A percentile compares a stretch with the other conserved stretches of the same genome.
Evolutionary conservation across 108 stramenopile genomes (phyloP).

Genomic region (Skeletonema menzelii): DNA sequence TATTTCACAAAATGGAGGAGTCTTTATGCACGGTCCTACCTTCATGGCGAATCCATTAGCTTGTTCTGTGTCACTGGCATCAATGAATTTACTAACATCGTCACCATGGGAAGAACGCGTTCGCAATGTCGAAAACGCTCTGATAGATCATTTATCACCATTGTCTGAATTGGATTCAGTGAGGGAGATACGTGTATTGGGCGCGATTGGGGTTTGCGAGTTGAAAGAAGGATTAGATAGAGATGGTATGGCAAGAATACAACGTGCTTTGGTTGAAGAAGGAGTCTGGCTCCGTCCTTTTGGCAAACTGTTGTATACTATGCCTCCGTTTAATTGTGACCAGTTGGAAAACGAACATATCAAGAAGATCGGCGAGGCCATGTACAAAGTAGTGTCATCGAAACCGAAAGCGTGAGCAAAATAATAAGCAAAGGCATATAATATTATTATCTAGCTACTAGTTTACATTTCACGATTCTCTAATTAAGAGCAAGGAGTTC

Average conservation of each 20-base stretch:
- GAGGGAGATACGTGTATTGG: constrained; percentile 76
- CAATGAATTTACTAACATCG: constrained; percentile 50
- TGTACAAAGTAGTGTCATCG: constrained; percentile 36
- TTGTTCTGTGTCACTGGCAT: constrained; percentile 74
- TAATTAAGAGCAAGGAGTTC: not conserved
- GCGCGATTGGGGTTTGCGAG: constrained; percentile 89
- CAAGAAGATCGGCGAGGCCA: constrained; percentile 52
- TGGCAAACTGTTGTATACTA: constrained; percentile 81
- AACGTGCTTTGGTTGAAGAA: constrained; percentile 56
- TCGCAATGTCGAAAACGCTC: constrained; percentile 47
- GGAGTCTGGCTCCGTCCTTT: constrained; percentile 88
- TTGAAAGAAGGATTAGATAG: constrained; percentile 65
- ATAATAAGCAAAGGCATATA: not conserved
- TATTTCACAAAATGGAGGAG: constrained; percentile 56
- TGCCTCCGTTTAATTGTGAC: constrained; percentile 79
- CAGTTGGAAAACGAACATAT: constrained; percentile 45
- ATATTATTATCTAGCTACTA: not conserved
- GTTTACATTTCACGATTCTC: not conserved
- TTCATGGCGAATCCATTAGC: constrained; percentile 89
- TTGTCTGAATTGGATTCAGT: constrained; percentile 59
- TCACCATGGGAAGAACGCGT: constrained; percentile 62
- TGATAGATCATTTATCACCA: constrained; percentile 54
- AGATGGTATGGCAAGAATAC: constrained; percentile 54
- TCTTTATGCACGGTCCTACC: constrained; percentile 84
- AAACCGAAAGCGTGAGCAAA: not conserved